Conservation (phyloP, 305 asterid genomes). For the Fraxinus albicans region DNA sequence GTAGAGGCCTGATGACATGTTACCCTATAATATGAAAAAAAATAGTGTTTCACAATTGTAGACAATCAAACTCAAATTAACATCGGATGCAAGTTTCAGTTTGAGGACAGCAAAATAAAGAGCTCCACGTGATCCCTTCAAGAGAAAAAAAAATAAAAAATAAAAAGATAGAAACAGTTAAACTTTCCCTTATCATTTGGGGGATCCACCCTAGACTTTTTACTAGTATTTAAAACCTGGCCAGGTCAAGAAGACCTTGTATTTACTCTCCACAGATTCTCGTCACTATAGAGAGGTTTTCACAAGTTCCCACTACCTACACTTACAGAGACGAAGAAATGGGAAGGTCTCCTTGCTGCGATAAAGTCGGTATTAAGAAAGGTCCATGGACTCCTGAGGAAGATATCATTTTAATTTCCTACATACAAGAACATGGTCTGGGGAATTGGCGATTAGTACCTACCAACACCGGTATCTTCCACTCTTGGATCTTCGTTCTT, state of each 20-base stretch:
- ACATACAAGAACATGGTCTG: constrained; percentile 92
- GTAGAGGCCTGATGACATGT: neutral
- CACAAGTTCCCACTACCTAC: constrained; percentile 1
- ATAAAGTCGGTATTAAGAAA: constrained; percentile 85
- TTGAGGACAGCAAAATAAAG: neutral
- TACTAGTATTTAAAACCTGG: constrained; percentile 16
- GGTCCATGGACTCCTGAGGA: constrained; percentile 99
- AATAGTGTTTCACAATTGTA: neutral
- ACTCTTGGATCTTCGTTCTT: neutral
- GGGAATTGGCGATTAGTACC: constrained; percentile 96
- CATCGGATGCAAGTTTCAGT: neutral
- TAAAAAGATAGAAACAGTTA: neutral
- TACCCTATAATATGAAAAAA: neutral
- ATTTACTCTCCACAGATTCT: constrained; percentile 24
- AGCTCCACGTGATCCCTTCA: neutral
- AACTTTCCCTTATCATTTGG: neutral
- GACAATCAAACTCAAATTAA: neutral
- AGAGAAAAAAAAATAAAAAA: neutral
- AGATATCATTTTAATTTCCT: constrained; percentile 82
- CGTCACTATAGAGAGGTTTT: constrained; percentile 1
- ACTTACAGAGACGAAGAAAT: constrained; percentile 19
- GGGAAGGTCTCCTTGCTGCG: constrained; percentile 97
- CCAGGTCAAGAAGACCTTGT: constrained; percentile 32
- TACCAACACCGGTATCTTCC: constrained; percentile 62
- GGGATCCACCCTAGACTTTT: neutral